Percentiles rank a stretch among this genome's conserved stretches.
phyloP scores from a whole-genome alignment of 148 eudicot genomes.

The Amaranthus cruentus region DNA sequence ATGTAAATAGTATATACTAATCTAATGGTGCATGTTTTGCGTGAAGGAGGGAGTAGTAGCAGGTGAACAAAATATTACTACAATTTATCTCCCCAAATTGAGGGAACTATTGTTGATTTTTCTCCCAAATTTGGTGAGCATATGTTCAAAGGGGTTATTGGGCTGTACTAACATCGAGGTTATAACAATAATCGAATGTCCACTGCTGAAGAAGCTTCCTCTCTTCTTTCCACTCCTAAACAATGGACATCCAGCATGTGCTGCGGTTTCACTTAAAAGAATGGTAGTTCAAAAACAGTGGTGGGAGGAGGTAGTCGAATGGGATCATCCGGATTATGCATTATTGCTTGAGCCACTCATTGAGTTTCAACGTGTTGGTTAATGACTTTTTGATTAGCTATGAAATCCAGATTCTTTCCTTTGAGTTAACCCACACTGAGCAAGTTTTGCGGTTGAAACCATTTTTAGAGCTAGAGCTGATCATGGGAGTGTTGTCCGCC shows the following conservation, averaged over 20 bases:
- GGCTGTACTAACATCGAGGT: constrained; percentile 6
- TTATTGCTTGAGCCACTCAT: constrained; percentile 1
- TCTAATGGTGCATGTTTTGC: too few relatives aligned
- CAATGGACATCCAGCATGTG: neutral
- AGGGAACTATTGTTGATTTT: constrained; percentile 2
- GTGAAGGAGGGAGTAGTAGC: too few relatives aligned
- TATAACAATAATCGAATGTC: neutral
- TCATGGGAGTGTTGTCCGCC: too few relatives aligned
- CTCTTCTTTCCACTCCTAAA: neutral
- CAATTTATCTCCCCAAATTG: constrained; percentile 3
- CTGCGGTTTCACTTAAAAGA: constrained; percentile 2
- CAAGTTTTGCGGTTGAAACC: too few relatives aligned
- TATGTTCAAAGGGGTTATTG: neutral
- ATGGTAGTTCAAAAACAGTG: constrained; percentile 8
- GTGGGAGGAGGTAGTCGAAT: constrained; percentile 17
- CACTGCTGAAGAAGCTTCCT: constrained; percentile 12
- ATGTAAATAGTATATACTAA: too few relatives aligned
- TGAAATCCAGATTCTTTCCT: too few relatives aligned
- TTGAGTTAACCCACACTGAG: too few relatives aligned
- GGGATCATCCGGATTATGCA: constrained; percentile 4
- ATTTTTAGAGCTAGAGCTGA: too few relatives aligned
- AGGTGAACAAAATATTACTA: neutral
- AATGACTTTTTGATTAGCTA: too few relatives aligned
- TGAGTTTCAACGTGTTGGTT: neutral
- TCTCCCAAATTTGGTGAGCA: neutral